A percentile compares a stretch with the other conserved stretches of the same genome.
Evolutionary conservation across 306 rosid genomes (phyloP).

Genomic region (Fragaria ananassa): DNA sequence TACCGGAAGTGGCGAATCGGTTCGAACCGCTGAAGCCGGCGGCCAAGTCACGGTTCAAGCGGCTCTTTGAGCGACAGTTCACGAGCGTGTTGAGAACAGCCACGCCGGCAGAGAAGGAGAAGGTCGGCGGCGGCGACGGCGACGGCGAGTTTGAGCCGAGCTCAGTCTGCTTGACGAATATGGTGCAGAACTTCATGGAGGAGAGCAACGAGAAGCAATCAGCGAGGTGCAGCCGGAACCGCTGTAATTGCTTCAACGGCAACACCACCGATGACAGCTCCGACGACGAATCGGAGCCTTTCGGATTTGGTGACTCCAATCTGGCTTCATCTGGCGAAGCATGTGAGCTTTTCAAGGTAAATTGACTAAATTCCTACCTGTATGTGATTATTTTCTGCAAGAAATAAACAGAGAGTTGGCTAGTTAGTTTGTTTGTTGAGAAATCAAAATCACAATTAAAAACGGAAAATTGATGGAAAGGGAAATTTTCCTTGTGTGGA

Average conservation of each 20-base stretch:
- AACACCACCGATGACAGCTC: conserved; percentile 52
- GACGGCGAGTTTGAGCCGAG: conserved; percentile 62
- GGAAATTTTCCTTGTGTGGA: not conserved
- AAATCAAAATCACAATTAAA: not conserved
- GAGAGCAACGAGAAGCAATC: conserved; percentile 61
- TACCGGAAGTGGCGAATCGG: conserved; percentile 30
- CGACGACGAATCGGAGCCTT: conserved; percentile 50
- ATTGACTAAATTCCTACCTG: not conserved
- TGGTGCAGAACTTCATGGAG: conserved; percentile 87
- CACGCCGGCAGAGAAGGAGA: conserved; percentile 25
- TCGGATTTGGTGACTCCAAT: conserved; percentile 37
- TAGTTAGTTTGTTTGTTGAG: not conserved
- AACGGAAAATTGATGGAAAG: not conserved
- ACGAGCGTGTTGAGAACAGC: conserved; percentile 50
- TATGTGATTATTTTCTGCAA: no score
- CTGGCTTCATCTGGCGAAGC: conserved; percentile 43
- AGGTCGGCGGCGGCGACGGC: conserved; percentile 31
- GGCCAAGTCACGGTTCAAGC: conserved; percentile 70
- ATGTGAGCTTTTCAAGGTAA: conserved; percentile 71
- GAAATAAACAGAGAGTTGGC: not conserved
- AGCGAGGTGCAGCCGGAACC: conserved; percentile 48
- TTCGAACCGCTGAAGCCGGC: conserved; percentile 56
- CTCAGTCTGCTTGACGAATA: conserved; percentile 64
- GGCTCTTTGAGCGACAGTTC: conserved; percentile 75
- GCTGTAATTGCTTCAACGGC: conserved; percentile 69